Evolutionary conservation across 1,284 basidiomycete species (phyloP).

Genomic region (Marasmius sp.): DNA sequence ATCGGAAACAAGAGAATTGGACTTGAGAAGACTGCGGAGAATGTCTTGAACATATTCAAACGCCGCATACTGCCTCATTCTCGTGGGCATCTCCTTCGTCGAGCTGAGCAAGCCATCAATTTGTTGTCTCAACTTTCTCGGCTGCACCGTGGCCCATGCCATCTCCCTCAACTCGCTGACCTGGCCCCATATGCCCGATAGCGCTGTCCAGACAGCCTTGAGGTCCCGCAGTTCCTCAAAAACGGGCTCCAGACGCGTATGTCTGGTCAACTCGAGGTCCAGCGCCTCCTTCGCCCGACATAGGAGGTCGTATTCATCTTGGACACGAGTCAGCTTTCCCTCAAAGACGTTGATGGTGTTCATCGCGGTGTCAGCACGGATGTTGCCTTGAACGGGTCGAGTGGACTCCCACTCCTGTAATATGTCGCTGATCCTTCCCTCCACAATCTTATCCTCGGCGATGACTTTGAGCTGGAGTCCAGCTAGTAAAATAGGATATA

Average conservation of each 20-base stretch:
- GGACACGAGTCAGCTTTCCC: slow-evolving; percentile 82
- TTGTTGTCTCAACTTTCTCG: slow-evolving; percentile 92
- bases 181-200: slow-evolving; percentile 96
- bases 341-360: slow-evolving; percentile 95
- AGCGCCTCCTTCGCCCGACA: slow-evolving; percentile 96
- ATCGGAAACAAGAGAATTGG: slow-evolving; percentile 87
- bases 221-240: slow-evolving; percentile 95
- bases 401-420: slow-evolving; percentile 94
- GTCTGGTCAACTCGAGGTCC: slow-evolving; percentile 87
- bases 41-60: slow-evolving; percentile 98
- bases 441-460: slow-evolving; percentile 98
- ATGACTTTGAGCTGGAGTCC: slow-evolving; percentile 97
- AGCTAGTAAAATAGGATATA: slow-evolving; percentile 44
- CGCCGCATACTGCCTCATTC: slow-evolving; percentile 98
- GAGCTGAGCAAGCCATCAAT: slow-evolving; percentile 87
- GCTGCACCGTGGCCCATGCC: slow-evolving; percentile 90
- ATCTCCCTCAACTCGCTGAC: slow-evolving; percentile 88
- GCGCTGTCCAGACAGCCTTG: slow-evolving; percentile 98
- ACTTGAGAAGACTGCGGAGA: slow-evolving; percentile 84
- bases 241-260: slow-evolving; percentile 90
- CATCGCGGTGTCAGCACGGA: slow-evolving; percentile 94
- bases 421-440: slow-evolving; percentile 90
- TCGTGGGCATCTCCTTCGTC: slow-evolving; percentile 97
- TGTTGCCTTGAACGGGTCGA: slow-evolving; percentile 93
- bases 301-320: slow-evolving; percentile 93